Evolutionary conservation across 345 rosid genomes (phyloP).

Genomic region (Aquilaria malaccensis): DNA sequence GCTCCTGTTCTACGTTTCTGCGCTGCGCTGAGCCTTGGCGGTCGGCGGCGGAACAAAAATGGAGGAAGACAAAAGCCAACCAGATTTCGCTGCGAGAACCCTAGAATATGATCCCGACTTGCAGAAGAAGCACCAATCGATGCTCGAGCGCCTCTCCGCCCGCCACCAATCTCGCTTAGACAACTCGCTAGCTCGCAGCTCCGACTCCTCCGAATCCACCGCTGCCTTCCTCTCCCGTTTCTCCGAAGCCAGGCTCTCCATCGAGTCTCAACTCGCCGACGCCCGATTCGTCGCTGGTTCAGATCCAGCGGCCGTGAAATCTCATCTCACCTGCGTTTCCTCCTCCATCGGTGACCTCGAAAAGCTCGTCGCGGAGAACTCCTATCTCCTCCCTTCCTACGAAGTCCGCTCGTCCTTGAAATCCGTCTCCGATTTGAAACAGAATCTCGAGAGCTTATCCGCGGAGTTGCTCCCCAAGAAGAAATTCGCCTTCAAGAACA

Average conservation of each 20-base stretch:
- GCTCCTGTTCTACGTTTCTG: not conserved
- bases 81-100: constrained; percentile 7
- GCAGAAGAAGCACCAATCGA: constrained; percentile 56
- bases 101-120: constrained; percentile 18
- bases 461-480: constrained; percentile 50
- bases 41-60: constrained; percentile 4
- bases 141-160: constrained; percentile 77
- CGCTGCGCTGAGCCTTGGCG: no score
- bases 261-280: constrained; percentile 41
- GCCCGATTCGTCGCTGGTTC: constrained; percentile 18
- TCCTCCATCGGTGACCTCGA: constrained; percentile 58
- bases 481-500: constrained; percentile 71
- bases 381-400: constrained; percentile 70
- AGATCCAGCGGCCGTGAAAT: constrained; percentile 37
- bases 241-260: constrained; percentile 41
- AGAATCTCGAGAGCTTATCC: constrained; percentile 41
- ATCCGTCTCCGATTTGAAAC: constrained; percentile 59
- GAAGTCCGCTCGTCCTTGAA: constrained; percentile 72
- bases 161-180: constrained; percentile 55
- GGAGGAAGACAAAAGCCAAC: constrained; percentile 19
- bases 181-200: constrained; percentile 19
- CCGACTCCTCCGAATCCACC: constrained; percentile 42
- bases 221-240: constrained; percentile 59
- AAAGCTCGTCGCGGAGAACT: constrained; percentile 64
- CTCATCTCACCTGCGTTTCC: constrained; percentile 45